phyloP scores from a whole-genome alignment of 177 flowering plant genomes.

The Tripterygium wilfordii region DNA sequence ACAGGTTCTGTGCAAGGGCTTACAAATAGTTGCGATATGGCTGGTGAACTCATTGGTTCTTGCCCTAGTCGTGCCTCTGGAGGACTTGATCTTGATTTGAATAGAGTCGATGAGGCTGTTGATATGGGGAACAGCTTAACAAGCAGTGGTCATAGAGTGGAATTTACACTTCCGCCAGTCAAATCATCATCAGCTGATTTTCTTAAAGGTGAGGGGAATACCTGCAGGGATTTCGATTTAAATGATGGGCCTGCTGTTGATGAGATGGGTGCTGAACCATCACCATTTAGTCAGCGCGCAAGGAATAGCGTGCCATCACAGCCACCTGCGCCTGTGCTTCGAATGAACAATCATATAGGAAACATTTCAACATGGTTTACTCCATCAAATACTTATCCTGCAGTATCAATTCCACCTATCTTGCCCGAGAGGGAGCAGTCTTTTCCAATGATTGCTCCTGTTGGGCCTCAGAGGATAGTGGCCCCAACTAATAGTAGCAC shows the following conservation, averaged over 20 bases:
- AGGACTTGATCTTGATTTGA: constrained; percentile 90
- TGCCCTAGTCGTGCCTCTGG: constrained; percentile 31
- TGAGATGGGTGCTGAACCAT: constrained; percentile 42
- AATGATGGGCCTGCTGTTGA: constrained; percentile 80
- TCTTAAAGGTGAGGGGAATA: constrained; percentile 41
- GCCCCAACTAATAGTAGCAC: constrained; percentile 39
- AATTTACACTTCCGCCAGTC: constrained; percentile 21
- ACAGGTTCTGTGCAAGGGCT: constrained; percentile 13
- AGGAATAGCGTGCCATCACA: constrained; percentile 30
- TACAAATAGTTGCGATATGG: constrained; percentile 12
- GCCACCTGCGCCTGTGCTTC: constrained; percentile 35
- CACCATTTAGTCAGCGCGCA: constrained; percentile 26
- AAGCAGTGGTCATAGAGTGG: constrained; percentile 31
- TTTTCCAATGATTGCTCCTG: constrained; percentile 40
- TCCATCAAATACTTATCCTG: constrained; percentile 49
- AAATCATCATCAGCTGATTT: constrained; percentile 24
- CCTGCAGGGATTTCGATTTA: constrained; percentile 71
- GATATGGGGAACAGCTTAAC: constrained; percentile 42
- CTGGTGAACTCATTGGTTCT: constrained; percentile 16
- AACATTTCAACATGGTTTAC: constrained; percentile 69
- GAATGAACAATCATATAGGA: constrained; percentile 51
- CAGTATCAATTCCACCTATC: constrained; percentile 44
- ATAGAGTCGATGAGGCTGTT: constrained; percentile 54
- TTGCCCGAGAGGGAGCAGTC: constrained; percentile 61
- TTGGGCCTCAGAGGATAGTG: constrained; percentile 54